Base-by-base conservation (phyloP, 1,139 yeast species). In the Scheffersomyces quercinus region DNA sequence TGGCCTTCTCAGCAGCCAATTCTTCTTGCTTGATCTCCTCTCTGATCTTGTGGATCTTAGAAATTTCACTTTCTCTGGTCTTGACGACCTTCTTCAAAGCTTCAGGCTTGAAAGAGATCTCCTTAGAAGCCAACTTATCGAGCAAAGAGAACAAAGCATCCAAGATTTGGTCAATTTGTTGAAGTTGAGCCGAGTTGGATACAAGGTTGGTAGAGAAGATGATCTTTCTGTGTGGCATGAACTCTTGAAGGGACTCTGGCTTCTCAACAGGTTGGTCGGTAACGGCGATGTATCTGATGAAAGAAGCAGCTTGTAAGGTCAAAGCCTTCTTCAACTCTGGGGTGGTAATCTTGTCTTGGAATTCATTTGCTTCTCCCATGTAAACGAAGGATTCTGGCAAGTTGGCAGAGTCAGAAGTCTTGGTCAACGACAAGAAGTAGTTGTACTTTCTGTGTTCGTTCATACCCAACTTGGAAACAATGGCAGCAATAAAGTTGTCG, bases 381-480 rank as follows among this genome's bases (percentile, higher is more conserved):
- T 82, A 88, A 16, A 90, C 96, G 61, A 79, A 86, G 45, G 86
- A 81, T 42, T 69, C 59, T 38, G 97, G 97, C 56, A 91, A 72
- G 54, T 78, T 75, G 28, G 77, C 64, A 28, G 90, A 83, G 59
- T 83, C 88, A 33, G 85, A 59, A 34, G 97, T 89, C 57, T 81
- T 87, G 53, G 98, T 88, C 59, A 91, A 77, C 1, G 96, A 86
- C 60, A 91, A 74, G 67, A 72, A 91, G 70, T 89, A 93, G 69
- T 87, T 85, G 49, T 79, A 81, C 40, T 77, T 82, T 68, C 98
- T 87, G 49, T 77, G 74, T 45, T 79, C 77, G 63, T 84, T 83
- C 97, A 93, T 89, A 49, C 82, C 81, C 44, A 82, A 75, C 70
- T 93, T 93, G 62, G 95, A 83, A 34, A 90, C 97, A 60, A 93